These are phyloP conservation scores for Amylostereum areolatum DNA, from an alignment of 1,284 basidiomycete genomes.

Conservation along the genomic window DNA sequence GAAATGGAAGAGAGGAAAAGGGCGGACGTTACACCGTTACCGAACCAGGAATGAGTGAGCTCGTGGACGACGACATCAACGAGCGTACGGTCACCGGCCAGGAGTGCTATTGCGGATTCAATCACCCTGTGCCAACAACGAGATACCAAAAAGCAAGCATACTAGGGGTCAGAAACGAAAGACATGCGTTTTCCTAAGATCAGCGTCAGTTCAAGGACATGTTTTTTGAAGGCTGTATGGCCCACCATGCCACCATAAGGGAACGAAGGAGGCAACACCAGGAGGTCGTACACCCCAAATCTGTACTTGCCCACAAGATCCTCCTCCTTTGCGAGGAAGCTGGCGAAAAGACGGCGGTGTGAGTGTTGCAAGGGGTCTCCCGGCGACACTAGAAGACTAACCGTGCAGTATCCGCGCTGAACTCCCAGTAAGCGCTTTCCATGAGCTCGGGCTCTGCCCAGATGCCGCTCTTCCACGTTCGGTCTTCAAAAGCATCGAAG, in stretches of 20 bases:
- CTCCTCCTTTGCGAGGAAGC: slow-evolving; percentile 78
- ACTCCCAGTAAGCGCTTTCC: slow-evolving; percentile 82
- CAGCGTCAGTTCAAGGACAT: slow-evolving; percentile 1
- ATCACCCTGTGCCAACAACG: neutral
- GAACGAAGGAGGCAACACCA: slow-evolving; percentile 93
- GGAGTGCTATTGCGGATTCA: slow-evolving; percentile 44
- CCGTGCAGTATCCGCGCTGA: slow-evolving; percentile 78
- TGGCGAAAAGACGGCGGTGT: slow-evolving; percentile 19
- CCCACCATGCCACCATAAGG: slow-evolving; percentile 87
- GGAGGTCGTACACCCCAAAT: slow-evolving; percentile 87
- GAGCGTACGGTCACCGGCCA: slow-evolving; percentile 79
- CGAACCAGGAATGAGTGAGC: slow-evolving; percentile 79
- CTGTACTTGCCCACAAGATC: slow-evolving; percentile 68
- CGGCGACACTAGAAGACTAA: slow-evolving; percentile 19
- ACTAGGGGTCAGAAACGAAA: slow-evolving; percentile 88
- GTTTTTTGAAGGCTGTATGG: slow-evolving; percentile 8
- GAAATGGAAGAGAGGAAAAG: slow-evolving; percentile 9
- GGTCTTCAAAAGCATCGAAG: slow-evolving; percentile 56
- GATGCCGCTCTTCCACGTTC: slow-evolving; percentile 74
- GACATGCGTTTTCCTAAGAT: slow-evolving; percentile 70
- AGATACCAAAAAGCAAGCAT: slow-evolving; percentile 16
- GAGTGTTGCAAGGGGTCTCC: neutral
- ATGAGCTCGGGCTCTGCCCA: slow-evolving; percentile 88
- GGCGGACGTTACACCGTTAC: slow-evolving; percentile 74
- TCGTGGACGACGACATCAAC: slow-evolving; percentile 83